Percentiles rank a stretch among this genome's conserved stretches.
Evolutionary conservation across 2,329 filamentous ascomycete genomes (phyloP).

Genomic region (Hypoxylon sp.): DNA sequence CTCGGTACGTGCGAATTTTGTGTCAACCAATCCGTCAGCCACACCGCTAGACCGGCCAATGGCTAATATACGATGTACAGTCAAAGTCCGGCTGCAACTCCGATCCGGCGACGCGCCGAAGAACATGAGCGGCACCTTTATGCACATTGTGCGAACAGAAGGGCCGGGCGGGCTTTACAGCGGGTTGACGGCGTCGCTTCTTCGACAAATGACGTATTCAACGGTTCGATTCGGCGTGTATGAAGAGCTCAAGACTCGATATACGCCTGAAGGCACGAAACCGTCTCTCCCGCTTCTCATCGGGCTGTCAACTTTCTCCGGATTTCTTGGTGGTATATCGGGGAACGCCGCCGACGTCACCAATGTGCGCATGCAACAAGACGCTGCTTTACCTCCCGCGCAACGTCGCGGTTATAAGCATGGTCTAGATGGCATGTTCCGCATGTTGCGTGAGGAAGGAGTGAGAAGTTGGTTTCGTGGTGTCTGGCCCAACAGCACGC

Average conservation of each 20-base stretch:
- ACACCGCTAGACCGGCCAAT: slow-evolving; percentile 14
- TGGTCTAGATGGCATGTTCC: slow-evolving; percentile 85
- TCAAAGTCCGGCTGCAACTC: slow-evolving; percentile 86
- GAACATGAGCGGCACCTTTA: slow-evolving; percentile 87
- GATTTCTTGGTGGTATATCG: slow-evolving; percentile 87
- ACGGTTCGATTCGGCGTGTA: slow-evolving; percentile 97
- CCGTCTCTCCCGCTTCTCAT: slow-evolving; percentile 83
- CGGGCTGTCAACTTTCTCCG: slow-evolving; percentile 84
- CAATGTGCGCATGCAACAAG: slow-evolving; percentile 99
- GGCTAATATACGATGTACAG: slow-evolving; percentile 53
- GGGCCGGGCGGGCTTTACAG: slow-evolving; percentile 87
- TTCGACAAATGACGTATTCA: slow-evolving; percentile 95
- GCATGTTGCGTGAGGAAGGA: slow-evolving; percentile 91
- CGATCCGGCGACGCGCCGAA: slow-evolving; percentile 80
- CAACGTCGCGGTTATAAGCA: slow-evolving; percentile 90
- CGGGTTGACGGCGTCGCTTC: slow-evolving; percentile 90
- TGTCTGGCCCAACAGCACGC: slow-evolving; percentile 83
- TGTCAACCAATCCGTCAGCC: background rate
- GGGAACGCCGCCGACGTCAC: slow-evolving; percentile 97
- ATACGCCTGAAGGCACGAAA: slow-evolving; percentile 62
- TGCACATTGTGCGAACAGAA: slow-evolving; percentile 81
- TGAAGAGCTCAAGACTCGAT: slow-evolving; percentile 86
- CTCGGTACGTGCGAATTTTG: slow-evolving; percentile 72
- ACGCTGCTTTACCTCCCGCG: slow-evolving; percentile 77
- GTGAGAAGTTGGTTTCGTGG: slow-evolving; percentile 82